Conservation (phyloP, 805 yeast species). For the Wickerhamomyces hampshirensis region DNA sequence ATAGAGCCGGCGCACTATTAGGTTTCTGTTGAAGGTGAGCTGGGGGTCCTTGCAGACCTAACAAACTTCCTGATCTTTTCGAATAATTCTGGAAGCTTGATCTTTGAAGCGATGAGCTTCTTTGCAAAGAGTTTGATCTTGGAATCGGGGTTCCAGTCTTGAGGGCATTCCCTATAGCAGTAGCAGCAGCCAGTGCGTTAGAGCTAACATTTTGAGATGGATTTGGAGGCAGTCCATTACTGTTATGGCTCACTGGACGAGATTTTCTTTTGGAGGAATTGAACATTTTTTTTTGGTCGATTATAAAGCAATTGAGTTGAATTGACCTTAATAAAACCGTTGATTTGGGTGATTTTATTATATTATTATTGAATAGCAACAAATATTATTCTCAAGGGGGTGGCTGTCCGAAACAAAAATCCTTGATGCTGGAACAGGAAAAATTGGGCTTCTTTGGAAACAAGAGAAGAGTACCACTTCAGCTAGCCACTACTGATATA, state of each 20-base stretch:
- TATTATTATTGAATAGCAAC: too few relatives aligned
- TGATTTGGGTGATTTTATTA: too few relatives aligned
- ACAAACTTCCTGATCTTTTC: conserved; percentile 18
- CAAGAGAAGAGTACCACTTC: too few relatives aligned
- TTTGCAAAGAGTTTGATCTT: conserved; percentile 25
- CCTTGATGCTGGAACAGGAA: too few relatives aligned
- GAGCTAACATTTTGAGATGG: conserved; percentile 30
- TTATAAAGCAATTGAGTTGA: too few relatives aligned
- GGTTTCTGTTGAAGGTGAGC: conserved; percentile 6
- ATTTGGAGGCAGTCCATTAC: conserved; percentile 6
- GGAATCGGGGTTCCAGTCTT: conserved; percentile 29
- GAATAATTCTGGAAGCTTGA: conserved; percentile 5
- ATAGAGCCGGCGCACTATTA: neutral
- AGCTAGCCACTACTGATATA: too few relatives aligned
- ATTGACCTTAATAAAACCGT: too few relatives aligned
- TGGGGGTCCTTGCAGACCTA: conserved; percentile 21
- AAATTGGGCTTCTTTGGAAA: too few relatives aligned
- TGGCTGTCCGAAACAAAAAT: too few relatives aligned
- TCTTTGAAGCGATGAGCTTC: conserved; percentile 18
- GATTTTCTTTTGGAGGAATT: conserved; percentile 10
- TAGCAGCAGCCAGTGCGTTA: conserved; percentile 61
- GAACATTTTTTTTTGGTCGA: conserved; percentile 11
- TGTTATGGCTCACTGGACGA: conserved; percentile 9
- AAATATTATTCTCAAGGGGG: too few relatives aligned
- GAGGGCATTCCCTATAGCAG: conserved; percentile 47